phyloP scores from a whole-genome alignment of 441 rosid species.

The Viola pubescens region DNA sequence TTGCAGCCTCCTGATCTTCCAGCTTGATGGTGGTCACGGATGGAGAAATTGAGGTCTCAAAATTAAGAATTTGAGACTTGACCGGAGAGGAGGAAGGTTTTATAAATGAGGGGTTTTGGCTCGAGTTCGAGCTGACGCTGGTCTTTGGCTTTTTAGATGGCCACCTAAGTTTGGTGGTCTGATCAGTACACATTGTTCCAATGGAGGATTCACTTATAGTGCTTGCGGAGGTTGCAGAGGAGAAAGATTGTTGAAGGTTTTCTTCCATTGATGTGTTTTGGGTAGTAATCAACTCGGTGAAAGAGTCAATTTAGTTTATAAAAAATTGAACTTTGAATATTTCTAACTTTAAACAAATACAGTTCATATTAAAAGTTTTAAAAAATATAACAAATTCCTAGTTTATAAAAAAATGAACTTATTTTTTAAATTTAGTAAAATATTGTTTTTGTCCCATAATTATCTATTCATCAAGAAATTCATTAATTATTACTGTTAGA shows the following conservation, averaged over 20 bases:
- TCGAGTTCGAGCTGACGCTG: slow-evolving; percentile 30
- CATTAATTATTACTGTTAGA: no score
- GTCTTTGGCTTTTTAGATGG: slow-evolving; percentile 29
- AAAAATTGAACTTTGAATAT: no score
- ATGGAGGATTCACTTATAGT: slow-evolving; percentile 19
- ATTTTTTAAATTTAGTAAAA: no score
- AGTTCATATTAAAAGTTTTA: no score
- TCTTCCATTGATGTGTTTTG: slow-evolving; percentile 19
- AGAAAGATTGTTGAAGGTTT: slow-evolving; percentile 24
- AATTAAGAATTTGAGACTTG: slow-evolving; percentile 30
- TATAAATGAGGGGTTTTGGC: slow-evolving; percentile 5
- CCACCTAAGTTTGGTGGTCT: slow-evolving; percentile 15
- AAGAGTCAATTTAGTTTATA: slow-evolving; percentile 24
- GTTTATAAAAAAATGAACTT: no score
- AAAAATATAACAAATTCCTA: no score
- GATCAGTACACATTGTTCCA: slow-evolving; percentile 18
- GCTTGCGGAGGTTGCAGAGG: slow-evolving; percentile 15
- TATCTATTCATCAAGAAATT: no score
- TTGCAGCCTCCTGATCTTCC: slow-evolving; percentile 27
- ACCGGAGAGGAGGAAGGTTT: slow-evolving; percentile 23
- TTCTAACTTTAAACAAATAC: no score
- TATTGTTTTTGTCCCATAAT: no score
- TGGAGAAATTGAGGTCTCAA: slow-evolving; percentile 17
- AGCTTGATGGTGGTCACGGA: slow-evolving; percentile 15
- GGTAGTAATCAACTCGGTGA: slow-evolving; percentile 24